These are phyloP conservation scores for Sphagnum fallax DNA, from an alignment of 228 moss, liverwort and hornwort genomes.

Conservation along the genomic window DNA sequence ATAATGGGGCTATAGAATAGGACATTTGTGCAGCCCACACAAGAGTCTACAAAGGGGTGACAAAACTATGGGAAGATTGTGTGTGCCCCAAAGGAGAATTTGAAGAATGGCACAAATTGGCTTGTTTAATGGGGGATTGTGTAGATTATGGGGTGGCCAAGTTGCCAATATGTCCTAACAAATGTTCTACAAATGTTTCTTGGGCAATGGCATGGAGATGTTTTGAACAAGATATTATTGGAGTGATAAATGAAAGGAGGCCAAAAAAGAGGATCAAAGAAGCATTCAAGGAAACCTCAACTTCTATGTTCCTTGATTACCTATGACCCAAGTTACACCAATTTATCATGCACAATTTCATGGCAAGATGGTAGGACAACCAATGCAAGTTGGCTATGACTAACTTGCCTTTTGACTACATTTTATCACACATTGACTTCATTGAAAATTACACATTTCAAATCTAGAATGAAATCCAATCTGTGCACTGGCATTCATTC, in stretches of 20 bases:
- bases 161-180: no score
- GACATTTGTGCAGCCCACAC: no score
- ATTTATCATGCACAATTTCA: conserved; percentile 1
- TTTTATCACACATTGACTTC: neutral
- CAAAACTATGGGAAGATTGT: no score
- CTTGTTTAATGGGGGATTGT: no score
- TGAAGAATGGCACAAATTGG: no score
- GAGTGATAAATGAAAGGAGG: neutral
- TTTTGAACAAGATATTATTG: neutral
- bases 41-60: no score
- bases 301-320: neutral
- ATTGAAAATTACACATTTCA: neutral
- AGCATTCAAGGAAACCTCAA: neutral
- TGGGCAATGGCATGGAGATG: neutral
- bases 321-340: neutral
- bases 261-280: neutral
- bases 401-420: neutral
- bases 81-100: no score
- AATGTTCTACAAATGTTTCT: no score
- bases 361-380: neutral
- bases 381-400: neutral
- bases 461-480: neutral
- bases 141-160: no score
- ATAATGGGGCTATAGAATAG: no score
- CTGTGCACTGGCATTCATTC: no score